Conservation (phyloP, 495 filamentous ascomycete species). For the Penicillium malachiteum region DNA sequence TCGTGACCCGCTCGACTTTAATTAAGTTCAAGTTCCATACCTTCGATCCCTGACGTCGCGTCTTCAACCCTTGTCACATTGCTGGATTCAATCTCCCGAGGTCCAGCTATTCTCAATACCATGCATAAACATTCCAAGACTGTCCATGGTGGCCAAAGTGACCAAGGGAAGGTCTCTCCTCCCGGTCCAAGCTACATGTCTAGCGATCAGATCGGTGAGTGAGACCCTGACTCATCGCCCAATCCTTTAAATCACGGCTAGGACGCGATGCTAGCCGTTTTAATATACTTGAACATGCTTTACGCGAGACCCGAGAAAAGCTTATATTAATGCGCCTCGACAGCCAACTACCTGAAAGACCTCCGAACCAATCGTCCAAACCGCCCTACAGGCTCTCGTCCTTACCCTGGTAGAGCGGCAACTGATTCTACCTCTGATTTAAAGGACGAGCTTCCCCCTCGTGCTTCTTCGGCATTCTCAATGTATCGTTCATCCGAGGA, state of each 20-base stretch:
- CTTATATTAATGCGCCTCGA: conserved; percentile 11
- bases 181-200: conserved; percentile 82
- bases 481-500: conserved; percentile 24
- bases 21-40: conserved; percentile 10
- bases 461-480: conserved; percentile 49
- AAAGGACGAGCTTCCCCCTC: conserved; percentile 40
- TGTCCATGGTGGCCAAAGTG: background rate
- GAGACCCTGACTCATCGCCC: conserved; percentile 11
- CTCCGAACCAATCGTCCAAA: conserved; percentile 75
- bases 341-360: conserved; percentile 73
- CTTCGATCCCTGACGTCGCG: conserved; percentile 12
- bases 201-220: conserved; percentile 80
- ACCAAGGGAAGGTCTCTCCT: conserved; percentile 62
- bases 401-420: conserved; percentile 53
- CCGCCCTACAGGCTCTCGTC: conserved; percentile 76
- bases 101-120: conserved; percentile 11
- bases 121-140: conserved; percentile 44
- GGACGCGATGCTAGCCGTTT: background rate
- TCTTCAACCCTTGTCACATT: conserved; percentile 5
- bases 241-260: background rate
- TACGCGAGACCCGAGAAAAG: background rate
- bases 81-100: background rate
- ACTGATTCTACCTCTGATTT: conserved; percentile 36
- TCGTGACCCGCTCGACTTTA: conserved; percentile 8
- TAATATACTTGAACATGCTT: background rate